A percentile compares a stretch with the other conserved stretches of the same genome.
These are phyloP conservation scores for Veloboletus limbatus DNA, from an alignment of 1,284 basidiomycete genomes.

Conservation along the genomic window DNA sequence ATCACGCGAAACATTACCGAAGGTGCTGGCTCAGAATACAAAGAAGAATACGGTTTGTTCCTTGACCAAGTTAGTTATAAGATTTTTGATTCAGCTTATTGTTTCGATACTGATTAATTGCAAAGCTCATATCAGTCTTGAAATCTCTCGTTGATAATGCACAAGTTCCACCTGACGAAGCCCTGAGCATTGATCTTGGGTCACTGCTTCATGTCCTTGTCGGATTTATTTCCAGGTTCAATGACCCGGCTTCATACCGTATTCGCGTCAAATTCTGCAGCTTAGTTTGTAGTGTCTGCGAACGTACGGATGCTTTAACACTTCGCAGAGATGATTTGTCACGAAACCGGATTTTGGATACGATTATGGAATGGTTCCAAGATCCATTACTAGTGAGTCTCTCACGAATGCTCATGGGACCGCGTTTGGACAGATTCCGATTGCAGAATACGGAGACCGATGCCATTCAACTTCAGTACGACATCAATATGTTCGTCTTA, in stretches of 20 bases:
- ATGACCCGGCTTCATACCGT: conserved; percentile 52
- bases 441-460: conserved; percentile 31
- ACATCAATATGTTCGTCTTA: conserved; percentile 72
- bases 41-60: conserved; percentile 61
- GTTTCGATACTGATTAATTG: conserved; percentile 11
- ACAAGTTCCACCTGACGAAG: conserved; percentile 56
- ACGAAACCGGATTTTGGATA: conserved; percentile 72
- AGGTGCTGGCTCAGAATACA: conserved; percentile 44
- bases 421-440: conserved; percentile 11
- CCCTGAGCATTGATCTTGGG: conserved; percentile 69
- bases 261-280: conserved; percentile 76
- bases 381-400: conserved; percentile 45
- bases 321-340: conserved; percentile 65
- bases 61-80: conserved; percentile 65
- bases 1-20: conserved; percentile 46
- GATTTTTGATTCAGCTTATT: conserved; percentile 3
- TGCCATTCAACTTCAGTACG: conserved; percentile 44
- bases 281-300: conserved; percentile 68
- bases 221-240: conserved; percentile 63
- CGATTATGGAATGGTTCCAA: conserved; percentile 75
- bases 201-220: conserved; percentile 63
- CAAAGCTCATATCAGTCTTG: conserved; percentile 69
- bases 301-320: conserved; percentile 57
- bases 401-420: not conserved
- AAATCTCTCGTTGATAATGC: conserved; percentile 76